Evolutionary conservation across 345 rosid genomes (phyloP), one percentile per base, ranked within the genome.

Genomic region (Salix suchowensis): DNA sequence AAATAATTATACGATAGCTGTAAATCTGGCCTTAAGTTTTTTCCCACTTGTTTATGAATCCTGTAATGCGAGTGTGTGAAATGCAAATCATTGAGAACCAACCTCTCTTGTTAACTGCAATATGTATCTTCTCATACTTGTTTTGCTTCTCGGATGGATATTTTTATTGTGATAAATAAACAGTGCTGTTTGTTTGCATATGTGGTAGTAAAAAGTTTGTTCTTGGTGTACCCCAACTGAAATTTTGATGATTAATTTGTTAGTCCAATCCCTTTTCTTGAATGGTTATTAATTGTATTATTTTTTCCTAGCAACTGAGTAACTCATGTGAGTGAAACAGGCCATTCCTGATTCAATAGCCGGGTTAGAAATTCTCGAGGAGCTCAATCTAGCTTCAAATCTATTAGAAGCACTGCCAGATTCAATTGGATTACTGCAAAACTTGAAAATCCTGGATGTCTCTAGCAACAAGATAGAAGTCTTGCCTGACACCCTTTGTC

Each of bases 311-410:
- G 11, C 23, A 58, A n/a, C 26, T 80, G 9, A n/a, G 40, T 40
- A 19, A 24, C 30, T 37, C 76, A 6, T 66, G 61, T 65, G 81
- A 65, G 71, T 46, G 75, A 68, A 77, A 80, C 88, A 96, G 99
- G 85, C 73, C 14, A 85, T 96, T 77, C 98, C 98, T 58, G 97
- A 96, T 76, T 93, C 99, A 6, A 88, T 96, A 37, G 90, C 94
- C 67, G 99, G 97, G n/a, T 77, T 93, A 64, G 85, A 82, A 72
- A 86, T 78, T 78, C 94, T 96, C 46, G 94, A 91, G 78, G 95
- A 91, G 83, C 92, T 96, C 66, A 84, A 88, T 72, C 82, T 88
- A 68, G 85, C 92, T 73, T 92, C 99, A 18, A 96, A 96, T 85
- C 87, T 90, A 39, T 76, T 96, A 66, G 88, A 82, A 81, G 81